Evolutionary conservation across 306 rosid genomes (phyloP).

Genomic region (Vigna reflexopilosa): DNA sequence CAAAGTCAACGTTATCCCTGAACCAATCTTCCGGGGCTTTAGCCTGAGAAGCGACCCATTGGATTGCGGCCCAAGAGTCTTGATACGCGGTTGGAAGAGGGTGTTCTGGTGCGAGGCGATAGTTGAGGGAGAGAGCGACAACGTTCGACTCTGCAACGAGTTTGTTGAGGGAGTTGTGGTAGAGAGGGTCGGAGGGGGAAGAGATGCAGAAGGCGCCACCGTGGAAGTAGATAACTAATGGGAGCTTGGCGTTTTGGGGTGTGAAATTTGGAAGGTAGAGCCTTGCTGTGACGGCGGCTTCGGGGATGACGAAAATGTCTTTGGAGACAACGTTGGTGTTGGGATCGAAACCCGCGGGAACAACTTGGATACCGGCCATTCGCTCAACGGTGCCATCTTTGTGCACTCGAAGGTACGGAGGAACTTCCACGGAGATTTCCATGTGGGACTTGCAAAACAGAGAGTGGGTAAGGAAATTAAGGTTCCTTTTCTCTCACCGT

Average conservation of each 20-base stretch:
- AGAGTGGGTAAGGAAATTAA: neutral
- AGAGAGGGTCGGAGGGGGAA: constrained; percentile 66
- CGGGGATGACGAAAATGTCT: constrained; percentile 63
- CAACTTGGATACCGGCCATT: constrained; percentile 61
- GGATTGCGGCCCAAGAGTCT: constrained; percentile 76
- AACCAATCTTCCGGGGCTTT: constrained; percentile 59
- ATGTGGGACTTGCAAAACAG: constrained; percentile 38
- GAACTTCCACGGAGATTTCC: constrained; percentile 64
- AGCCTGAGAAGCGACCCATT: constrained; percentile 62
- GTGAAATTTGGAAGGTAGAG: constrained; percentile 56
- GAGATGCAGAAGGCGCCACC: constrained; percentile 84
- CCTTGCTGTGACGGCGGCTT: constrained; percentile 70
- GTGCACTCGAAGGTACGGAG: constrained; percentile 72
- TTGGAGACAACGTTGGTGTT: constrained; percentile 72
- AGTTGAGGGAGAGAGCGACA: constrained; percentile 64
- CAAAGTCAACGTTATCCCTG: constrained; percentile 56
- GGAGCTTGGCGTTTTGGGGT: constrained; percentile 48
- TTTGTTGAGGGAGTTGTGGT: constrained; percentile 73
- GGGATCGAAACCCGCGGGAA: constrained; percentile 61
- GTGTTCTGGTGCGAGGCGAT: constrained; percentile 79
- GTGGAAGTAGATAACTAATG: constrained; percentile 71
- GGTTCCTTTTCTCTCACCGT: neutral
- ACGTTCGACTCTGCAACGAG: constrained; percentile 64
- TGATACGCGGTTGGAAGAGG: constrained; percentile 76
- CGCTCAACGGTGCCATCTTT: constrained; percentile 71